A percentile compares a stretch with the other conserved stretches of the same genome.
phyloP scores from a whole-genome alignment of 1,284 basidiomycete genomes.

The Pseudozyma pruni region DNA sequence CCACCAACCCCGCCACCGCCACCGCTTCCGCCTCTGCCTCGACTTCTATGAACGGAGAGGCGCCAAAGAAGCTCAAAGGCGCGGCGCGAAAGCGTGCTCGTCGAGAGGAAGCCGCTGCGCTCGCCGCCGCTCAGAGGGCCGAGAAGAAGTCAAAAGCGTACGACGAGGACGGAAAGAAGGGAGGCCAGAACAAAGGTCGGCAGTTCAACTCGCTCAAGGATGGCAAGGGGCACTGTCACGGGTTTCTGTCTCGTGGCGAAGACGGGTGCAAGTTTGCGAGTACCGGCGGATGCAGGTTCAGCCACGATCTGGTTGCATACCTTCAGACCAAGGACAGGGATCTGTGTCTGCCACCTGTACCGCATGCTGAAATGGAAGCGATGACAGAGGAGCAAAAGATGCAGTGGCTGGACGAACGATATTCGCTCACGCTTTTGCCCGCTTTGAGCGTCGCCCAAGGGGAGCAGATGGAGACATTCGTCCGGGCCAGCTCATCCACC shows the following conservation, averaged over 20 bases:
- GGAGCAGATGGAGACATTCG: slow-evolving; percentile 20
- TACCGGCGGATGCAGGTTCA: slow-evolving; percentile 74
- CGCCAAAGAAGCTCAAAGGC: slow-evolving; percentile 45
- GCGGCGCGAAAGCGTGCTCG: slow-evolving; percentile 43
- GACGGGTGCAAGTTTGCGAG: slow-evolving; percentile 35
- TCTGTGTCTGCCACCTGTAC: slow-evolving; percentile 70
- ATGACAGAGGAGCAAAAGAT: slow-evolving; percentile 13
- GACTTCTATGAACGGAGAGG: slow-evolving; percentile 2
- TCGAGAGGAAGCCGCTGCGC: slow-evolving; percentile 39
- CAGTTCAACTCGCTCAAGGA: slow-evolving; percentile 38
- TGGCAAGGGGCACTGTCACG: slow-evolving; percentile 27
- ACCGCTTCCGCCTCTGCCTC: neutral
- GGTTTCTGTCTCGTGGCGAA: slow-evolving; percentile 28
- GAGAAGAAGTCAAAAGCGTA: slow-evolving; percentile 28
- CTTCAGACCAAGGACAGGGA: slow-evolving; percentile 81
- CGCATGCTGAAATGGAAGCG: slow-evolving; percentile 8
- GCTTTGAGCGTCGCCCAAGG: neutral
- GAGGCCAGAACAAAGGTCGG: slow-evolving; percentile 54
- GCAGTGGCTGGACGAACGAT: slow-evolving; percentile 45
- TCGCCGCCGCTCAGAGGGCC: slow-evolving; percentile 17
- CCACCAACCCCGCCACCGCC: slow-evolving; percentile 19
- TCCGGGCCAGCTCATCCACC: slow-evolving; percentile 65
- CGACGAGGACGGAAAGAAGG: slow-evolving; percentile 10
- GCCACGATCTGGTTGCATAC: slow-evolving; percentile 82
- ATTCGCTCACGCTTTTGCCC: slow-evolving; percentile 25